A percentile compares a stretch with the other conserved stretches of the same genome.
Conservation (phyloP, 2,329 filamentous ascomycete species). For the Exophiala aquamarina region DNA sequence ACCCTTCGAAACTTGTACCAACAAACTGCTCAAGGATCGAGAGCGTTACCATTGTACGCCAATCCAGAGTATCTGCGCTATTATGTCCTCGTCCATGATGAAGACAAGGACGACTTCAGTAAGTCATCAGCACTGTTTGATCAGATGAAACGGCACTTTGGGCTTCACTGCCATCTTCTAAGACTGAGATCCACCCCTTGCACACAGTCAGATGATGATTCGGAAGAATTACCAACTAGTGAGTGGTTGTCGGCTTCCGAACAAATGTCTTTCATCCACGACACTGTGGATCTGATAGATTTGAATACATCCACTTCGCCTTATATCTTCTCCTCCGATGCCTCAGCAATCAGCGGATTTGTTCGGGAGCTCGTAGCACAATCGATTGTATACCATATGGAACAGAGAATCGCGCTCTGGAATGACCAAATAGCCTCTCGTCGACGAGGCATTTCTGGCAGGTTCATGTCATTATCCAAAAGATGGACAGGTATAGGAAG, state of each 20-base stretch:
- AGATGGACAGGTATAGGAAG: conserved; percentile 82
- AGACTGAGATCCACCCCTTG: conserved; percentile 81
- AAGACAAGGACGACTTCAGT: conserved; percentile 89
- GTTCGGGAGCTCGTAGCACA: conserved; percentile 94
- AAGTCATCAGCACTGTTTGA: conserved; percentile 90
- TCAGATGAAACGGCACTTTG: conserved; percentile 98
- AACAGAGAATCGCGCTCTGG: conserved; percentile 86
- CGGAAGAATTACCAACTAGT: conserved; percentile 75
- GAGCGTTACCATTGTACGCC: conserved; percentile 77
- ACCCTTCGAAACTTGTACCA: conserved; percentile 80
- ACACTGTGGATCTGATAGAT: conserved; percentile 54
- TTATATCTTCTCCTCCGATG: conserved; percentile 90
- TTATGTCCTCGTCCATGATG: conserved; percentile 94
- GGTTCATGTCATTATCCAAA: conserved; percentile 92
- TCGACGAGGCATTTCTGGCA: conserved; percentile 80
- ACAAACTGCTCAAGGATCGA: conserved; percentile 75
- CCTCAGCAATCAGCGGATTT: conserved; percentile 81
- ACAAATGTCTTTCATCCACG: conserved; percentile 72
- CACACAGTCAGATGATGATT: conserved; percentile 84
- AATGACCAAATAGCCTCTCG: conserved; percentile 96
- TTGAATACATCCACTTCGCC: conserved; percentile 68
- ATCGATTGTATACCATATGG: conserved; percentile 94
- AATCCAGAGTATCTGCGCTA: conserved; percentile 91
- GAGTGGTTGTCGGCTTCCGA: conserved; percentile 90
- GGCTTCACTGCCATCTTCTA: conserved; percentile 89